Evolutionary conservation across 371 early-diverging fungal species (phyloP), one percentile per base, ranked within the genome.

Genomic region (Umbelopsis sp.): DNA sequence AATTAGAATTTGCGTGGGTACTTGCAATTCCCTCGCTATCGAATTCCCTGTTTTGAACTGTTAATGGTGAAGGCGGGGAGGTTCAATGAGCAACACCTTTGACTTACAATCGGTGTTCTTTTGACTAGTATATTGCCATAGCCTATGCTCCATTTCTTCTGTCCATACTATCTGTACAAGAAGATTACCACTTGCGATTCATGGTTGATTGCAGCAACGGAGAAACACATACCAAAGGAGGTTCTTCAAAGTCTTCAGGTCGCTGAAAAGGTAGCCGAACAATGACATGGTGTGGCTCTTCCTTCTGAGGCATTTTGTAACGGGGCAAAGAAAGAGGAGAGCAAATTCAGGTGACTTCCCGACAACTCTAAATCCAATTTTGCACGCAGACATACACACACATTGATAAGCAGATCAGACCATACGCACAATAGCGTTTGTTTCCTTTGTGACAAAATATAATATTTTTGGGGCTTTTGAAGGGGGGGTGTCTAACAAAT

Each of bases 51-150:
- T 12, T n/a, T 11, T 29, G 12, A 29, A 41, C n/a, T 18, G 24
- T 62, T 37, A 46, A 18, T 57, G 22, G 14, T 24, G 16, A 35
- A 9, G 41, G 46, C 35, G 11, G 18, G 16, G 14, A 18, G 44
- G 10, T 18, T 22, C 45, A n/a, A 44, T 2, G 41, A 69, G 41
- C 14, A 35, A 35, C 11, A 7, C 3, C n/a, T 50, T 20, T 22
- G 29, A 9, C 72, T 78, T 78, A 87, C 89, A 89, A 64, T 89
- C 88, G 22, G 84, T 83, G 32, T 86, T 82, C 62, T 86, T 87
- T 63, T 85, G 85, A 8, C 85, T 81, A 73, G 87, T 82, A 66
- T 86, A 78, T 63, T 84, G 81, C 87, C 89, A 87, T 50, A 89
- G 64, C 18, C 78, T 78, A 51, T 85, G 82, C 44, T 89, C 89